A percentile compares a stretch with the other conserved stretches of the same genome.
phyloP scores from a whole-genome alignment of 2,329 filamentous ascomycete species.

The Verticillium longisporum region DNA sequence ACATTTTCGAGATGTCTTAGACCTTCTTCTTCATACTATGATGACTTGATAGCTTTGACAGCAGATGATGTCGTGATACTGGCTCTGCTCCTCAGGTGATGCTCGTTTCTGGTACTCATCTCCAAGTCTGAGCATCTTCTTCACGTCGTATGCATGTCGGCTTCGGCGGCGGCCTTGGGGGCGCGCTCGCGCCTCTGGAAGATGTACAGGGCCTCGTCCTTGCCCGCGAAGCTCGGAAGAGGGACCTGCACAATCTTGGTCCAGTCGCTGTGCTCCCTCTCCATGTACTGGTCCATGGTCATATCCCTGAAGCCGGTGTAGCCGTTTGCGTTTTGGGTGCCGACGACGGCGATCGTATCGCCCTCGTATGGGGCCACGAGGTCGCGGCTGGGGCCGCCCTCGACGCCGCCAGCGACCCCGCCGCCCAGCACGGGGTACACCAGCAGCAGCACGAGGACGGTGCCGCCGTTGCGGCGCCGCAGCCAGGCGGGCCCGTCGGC shows the following conservation, averaged over 20 bases:
- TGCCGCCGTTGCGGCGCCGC: constrained; percentile 36
- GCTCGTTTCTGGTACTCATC: too few species aligned
- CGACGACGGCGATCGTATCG: constrained; percentile 62
- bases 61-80: too few species aligned
- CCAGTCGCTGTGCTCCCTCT: constrained; percentile 48
- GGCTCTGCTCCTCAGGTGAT: too few species aligned
- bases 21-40: too few species aligned
- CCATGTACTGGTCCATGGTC: constrained; percentile 63
- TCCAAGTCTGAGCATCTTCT: neutral
- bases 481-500: constrained; percentile 56
- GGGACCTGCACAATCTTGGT: constrained; percentile 56
- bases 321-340: constrained; percentile 68
- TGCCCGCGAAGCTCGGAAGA: constrained; percentile 67
- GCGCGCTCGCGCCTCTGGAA: constrained; percentile 46
- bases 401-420: constrained; percentile 55
- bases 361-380: constrained; percentile 57
- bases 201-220: constrained; percentile 68
- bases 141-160: neutral
- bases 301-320: constrained; percentile 62
- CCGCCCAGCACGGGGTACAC: constrained; percentile 67
- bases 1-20: too few species aligned
- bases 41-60: too few species aligned
- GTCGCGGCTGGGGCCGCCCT: constrained; percentile 56
- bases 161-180: constrained; percentile 9
- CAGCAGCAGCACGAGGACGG: constrained; percentile 55